Evolutionary conservation across 805 yeast genomes (phyloP).

Genomic region (Candida peoriensis): DNA sequence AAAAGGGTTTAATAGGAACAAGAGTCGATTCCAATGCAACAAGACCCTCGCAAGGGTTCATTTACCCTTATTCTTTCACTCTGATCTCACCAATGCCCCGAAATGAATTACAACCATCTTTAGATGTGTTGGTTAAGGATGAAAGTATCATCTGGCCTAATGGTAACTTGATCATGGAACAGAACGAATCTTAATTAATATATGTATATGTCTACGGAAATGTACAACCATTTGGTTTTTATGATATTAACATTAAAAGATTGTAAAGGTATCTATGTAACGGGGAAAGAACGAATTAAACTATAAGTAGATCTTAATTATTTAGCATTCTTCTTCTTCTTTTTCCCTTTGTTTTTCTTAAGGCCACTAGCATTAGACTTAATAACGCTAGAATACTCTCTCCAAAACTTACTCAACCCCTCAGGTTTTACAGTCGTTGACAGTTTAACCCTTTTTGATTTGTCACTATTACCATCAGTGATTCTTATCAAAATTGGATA

Average conservation of each 20-base stretch:
- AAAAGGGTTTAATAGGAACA: conserved; percentile 23
- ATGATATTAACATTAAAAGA: conserved; percentile 4
- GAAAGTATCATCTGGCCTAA: conserved; percentile 52
- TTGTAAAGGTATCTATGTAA: no score
- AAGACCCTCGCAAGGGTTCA: conserved; percentile 35
- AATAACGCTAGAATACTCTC: conserved; percentile 60
- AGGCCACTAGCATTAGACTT: conserved; percentile 73
- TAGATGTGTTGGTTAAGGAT: conserved; percentile 31
- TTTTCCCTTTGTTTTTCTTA: conserved; percentile 76
- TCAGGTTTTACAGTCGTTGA: conserved; percentile 67
- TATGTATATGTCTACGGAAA: no score
- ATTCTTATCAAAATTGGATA: conserved; percentile 69
- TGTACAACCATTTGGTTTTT: no score
- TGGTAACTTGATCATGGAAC: conserved; percentile 57
- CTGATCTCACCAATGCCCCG: conserved; percentile 58
- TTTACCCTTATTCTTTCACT: conserved; percentile 43
- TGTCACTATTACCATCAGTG: conserved; percentile 50
- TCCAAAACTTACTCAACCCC: conserved; percentile 70
- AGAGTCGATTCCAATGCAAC: conserved; percentile 20
- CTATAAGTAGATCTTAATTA: conserved; percentile 3
- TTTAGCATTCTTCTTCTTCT: conserved; percentile 45
- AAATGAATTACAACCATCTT: conserved; percentile 31
- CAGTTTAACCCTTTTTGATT: conserved; percentile 48
- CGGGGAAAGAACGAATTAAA: no score
- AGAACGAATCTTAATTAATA: conserved; percentile 7